These are phyloP conservation scores for Fusarium longipes DNA, from an alignment of 2,329 filamentous ascomycete genomes.

Conservation along the genomic window DNA sequence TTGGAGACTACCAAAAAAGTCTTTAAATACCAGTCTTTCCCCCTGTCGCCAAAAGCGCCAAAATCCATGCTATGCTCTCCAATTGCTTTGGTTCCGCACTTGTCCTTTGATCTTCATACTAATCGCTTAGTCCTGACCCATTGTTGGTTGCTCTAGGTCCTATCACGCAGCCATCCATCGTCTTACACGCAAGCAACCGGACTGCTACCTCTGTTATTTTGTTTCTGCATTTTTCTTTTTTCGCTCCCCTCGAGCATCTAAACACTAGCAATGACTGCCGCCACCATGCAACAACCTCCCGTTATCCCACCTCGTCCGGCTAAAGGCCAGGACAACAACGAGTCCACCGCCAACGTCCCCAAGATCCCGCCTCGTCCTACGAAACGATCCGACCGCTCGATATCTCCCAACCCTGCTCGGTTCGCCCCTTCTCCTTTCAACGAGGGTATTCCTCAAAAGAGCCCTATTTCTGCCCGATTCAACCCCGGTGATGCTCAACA, in stretches of 20 bases:
- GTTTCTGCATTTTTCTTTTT: conserved; percentile 16
- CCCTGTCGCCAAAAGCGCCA: conserved; percentile 24
- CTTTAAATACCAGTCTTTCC: conserved; percentile 35
- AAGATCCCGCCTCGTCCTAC: conserved; percentile 83
- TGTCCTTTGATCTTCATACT: conserved; percentile 39
- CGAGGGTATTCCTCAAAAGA: conserved; percentile 68
- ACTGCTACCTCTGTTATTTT: conserved; percentile 24
- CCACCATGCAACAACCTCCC: conserved; percentile 63
- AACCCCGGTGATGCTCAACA: conserved; percentile 52
- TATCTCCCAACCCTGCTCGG: conserved; percentile 80
- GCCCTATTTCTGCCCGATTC: conserved; percentile 52
- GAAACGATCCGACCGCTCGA: conserved; percentile 77
- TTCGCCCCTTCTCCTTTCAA: conserved; percentile 90
- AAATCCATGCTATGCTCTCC: conserved; percentile 12
- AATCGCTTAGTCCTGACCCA: conserved; percentile 42
- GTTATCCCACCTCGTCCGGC: conserved; percentile 67
- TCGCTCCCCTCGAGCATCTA: conserved; percentile 35
- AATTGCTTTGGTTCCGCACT: conserved; percentile 27
- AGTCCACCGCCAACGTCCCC: conserved; percentile 58
- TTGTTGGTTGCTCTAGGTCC: conserved; percentile 35
- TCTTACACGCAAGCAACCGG: conserved; percentile 30
- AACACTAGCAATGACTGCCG: conserved; percentile 59
- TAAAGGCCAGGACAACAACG: conserved; percentile 61
- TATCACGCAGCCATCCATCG: conserved; percentile 25
- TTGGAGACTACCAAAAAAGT: conserved; percentile 12